phyloP scores from a whole-genome alignment of 2,329 filamentous ascomycete genomes.

The Onygenales sp. region DNA sequence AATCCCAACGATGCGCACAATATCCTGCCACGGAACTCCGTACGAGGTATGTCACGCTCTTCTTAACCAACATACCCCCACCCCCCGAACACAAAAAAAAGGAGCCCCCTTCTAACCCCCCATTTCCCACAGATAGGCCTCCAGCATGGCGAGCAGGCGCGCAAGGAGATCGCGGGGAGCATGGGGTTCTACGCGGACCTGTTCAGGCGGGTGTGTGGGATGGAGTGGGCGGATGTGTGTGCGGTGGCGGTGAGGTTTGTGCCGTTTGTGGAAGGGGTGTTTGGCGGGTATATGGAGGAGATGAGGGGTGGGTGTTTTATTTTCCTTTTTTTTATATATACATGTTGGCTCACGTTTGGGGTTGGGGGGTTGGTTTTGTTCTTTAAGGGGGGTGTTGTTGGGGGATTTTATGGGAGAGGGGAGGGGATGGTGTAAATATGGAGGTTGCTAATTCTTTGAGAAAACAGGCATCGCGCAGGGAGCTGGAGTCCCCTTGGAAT shows the following conservation, averaged over 20 bases:
- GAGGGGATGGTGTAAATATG: no score
- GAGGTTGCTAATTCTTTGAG: background rate
- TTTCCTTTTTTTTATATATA: background rate
- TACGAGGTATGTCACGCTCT: slow-evolving; percentile 15
- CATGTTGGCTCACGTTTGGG: background rate
- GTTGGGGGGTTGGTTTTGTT: no score
- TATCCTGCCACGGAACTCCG: slow-evolving; percentile 17
- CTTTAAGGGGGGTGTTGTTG: no score
- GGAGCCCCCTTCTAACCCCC: background rate
- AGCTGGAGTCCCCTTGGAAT: slow-evolving; percentile 36
- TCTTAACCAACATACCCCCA: no score
- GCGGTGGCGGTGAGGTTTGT: slow-evolving; percentile 37
- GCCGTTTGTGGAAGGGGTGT: slow-evolving; percentile 25
- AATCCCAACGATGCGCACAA: slow-evolving; percentile 13
- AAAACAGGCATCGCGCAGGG: slow-evolving; percentile 44
- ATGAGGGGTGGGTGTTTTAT: slow-evolving; percentile 17
- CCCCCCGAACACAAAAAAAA: no score
- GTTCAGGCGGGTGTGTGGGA: slow-evolving; percentile 21
- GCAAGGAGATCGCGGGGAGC: slow-evolving; percentile 18
- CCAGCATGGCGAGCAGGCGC: slow-evolving; percentile 19
- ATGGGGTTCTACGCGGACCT: slow-evolving; percentile 19
- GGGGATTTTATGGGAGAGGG: background rate
- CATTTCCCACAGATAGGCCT: slow-evolving; percentile 17
- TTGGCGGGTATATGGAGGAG: slow-evolving; percentile 23
- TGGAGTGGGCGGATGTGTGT: slow-evolving; percentile 40